Conservation (phyloP, 805 yeast species). For the Suhomyces pyralidae region DNA sequence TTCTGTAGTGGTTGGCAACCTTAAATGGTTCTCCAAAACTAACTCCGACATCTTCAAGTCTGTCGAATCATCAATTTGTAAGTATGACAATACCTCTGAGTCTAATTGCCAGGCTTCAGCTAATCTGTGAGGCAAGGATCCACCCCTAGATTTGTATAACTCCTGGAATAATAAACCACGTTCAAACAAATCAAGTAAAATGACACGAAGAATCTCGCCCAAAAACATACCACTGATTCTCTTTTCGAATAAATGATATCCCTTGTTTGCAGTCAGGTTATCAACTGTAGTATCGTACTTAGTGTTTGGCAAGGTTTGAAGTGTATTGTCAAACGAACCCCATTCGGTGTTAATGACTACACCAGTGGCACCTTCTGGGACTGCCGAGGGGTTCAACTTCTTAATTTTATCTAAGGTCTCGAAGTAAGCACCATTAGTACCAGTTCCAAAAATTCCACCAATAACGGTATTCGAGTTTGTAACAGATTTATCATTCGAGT, state of each 20-base stretch:
- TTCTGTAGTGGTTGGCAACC: slow-evolving; percentile 63
- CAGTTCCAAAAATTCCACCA: slow-evolving; percentile 95
- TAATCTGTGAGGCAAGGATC: slow-evolving; percentile 57
- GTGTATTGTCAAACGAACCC: slow-evolving; percentile 93
- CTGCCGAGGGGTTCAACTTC: slow-evolving; percentile 50
- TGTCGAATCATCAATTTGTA: slow-evolving; percentile 81
- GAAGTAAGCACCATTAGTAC: slow-evolving; percentile 93
- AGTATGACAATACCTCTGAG: slow-evolving; percentile 79
- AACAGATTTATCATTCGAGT: slow-evolving; percentile 59
- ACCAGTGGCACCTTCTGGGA: slow-evolving; percentile 48
- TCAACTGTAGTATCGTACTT: slow-evolving; percentile 75
- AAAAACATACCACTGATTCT: slow-evolving; percentile 89
- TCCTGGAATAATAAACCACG: slow-evolving; percentile 58
- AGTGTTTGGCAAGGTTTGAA: slow-evolving; percentile 72
- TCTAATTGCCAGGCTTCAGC: slow-evolving; percentile 75
- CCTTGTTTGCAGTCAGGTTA: slow-evolving; percentile 70
- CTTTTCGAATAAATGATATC: slow-evolving; percentile 89
- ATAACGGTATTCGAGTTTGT: slow-evolving; percentile 72
- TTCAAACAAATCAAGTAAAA: slow-evolving; percentile 64
- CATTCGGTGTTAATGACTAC: slow-evolving; percentile 96
- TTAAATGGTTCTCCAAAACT: slow-evolving; percentile 60
- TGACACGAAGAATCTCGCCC: slow-evolving; percentile 82
- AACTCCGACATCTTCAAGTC: slow-evolving; percentile 68
- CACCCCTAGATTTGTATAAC: slow-evolving; percentile 39
- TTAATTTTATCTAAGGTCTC: slow-evolving; percentile 72